Conservation (phyloP, 768 basidiomycete species). For the Leccinum subtestaceum region DNA sequence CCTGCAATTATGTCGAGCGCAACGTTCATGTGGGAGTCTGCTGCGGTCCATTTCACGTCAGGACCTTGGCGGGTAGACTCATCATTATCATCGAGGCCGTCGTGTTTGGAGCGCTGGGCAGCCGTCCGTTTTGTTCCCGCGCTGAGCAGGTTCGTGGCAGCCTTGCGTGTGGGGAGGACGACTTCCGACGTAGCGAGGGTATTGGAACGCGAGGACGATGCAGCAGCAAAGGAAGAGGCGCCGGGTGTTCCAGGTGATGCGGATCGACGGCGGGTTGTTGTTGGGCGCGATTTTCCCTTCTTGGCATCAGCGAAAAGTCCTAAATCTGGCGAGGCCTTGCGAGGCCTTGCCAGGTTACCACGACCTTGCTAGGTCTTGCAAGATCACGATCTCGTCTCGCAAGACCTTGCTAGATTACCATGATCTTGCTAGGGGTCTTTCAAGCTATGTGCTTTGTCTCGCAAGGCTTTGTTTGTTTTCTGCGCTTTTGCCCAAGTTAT, state of each 20-base stretch:
- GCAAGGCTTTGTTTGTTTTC: too few species aligned
- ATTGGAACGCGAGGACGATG: slow-evolving; percentile 21
- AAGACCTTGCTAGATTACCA: too few species aligned
- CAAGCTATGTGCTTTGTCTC: too few species aligned
- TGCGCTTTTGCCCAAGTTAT: too few species aligned
- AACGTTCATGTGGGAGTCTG: slow-evolving; percentile 70
- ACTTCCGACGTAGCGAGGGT: slow-evolving; percentile 51
- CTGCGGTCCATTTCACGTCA: slow-evolving; percentile 75
- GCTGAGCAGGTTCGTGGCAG: slow-evolving; percentile 65
- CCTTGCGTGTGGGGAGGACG: slow-evolving; percentile 73
- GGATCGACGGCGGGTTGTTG: slow-evolving; percentile 74
- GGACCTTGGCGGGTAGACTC: slow-evolving; percentile 45
- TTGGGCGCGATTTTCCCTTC: slow-evolving; percentile 76
- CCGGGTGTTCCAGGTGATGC: slow-evolving; percentile 48
- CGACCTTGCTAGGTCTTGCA: too few species aligned
- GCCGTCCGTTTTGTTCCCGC: slow-evolving; percentile 69
- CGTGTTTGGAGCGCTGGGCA: slow-evolving; percentile 46
- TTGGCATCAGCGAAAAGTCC: slow-evolving; percentile 35
- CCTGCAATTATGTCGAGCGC: slow-evolving; percentile 78
- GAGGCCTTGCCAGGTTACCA: too few species aligned
- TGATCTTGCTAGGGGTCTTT: too few species aligned
- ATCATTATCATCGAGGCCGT: slow-evolving; percentile 39
- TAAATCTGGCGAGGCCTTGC: too few species aligned
- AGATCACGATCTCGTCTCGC: too few species aligned
- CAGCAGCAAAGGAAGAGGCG: neutral